Base-by-base conservation (phyloP, 2,329 filamentous ascomycete species). In the Truncatella angustata region DNA sequence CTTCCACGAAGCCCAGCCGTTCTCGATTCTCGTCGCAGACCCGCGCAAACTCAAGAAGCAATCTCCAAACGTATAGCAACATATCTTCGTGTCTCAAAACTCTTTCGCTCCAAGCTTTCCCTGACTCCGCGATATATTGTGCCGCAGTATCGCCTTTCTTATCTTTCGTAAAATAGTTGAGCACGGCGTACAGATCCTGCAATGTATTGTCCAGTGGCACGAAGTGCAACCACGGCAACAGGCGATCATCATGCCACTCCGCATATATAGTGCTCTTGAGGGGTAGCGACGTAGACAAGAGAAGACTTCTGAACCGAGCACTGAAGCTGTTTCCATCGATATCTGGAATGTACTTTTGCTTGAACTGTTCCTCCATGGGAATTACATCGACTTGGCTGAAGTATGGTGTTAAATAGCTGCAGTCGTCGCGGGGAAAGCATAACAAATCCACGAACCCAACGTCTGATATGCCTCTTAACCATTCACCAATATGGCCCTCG, bases 221-320 rank as follows among this genome's bases (percentile, higher is more conserved):
- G 57, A 84, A 87, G 62, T 87, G 84, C 51, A 74, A 71, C 84
- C 83, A 87, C 0, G 81, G 76, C 11, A 83, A 68, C 0, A 87
- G 67, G 4, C 83, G 71, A 5, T 75, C 73, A 58, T 86, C 82
- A 58, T 86, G 83, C 84, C 84, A 86, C 61, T 87, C 84, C 26
- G 75, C 70, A 59, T 82, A 86, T 18, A 86, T 73, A 1, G 83
- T 85, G 3, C 77, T 74, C 63, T 86, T 86, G 60, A 86, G 73
- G 0, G 79, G 79, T 6, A 85, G 61, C 18, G 75, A 79, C 3
- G 75, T 81, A 5, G 75, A 80, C n/a, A 73, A 68, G 4, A 86
- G 66, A 56, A 85, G 82, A 0, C 72, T 72, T 32, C 73, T 67
- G 61, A 73, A 81, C 12, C 78, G 70, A 2, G 75, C 78, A 30